A percentile compares a stretch with the other conserved stretches of the same genome.
These are phyloP conservation scores for Boletellus ananas DNA, from an alignment of 768 basidiomycete genomes.

Conservation along the genomic window DNA sequence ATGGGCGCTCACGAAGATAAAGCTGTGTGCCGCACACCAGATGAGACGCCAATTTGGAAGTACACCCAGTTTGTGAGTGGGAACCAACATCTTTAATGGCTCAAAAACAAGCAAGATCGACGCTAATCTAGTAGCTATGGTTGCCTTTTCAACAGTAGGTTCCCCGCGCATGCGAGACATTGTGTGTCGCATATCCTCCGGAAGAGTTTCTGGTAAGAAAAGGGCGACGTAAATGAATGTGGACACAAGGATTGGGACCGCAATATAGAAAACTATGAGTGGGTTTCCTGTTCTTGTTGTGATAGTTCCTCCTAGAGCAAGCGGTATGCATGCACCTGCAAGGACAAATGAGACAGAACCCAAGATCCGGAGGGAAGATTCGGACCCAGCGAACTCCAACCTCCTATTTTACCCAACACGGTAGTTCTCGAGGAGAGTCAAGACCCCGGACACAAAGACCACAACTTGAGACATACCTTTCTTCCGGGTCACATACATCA, in stretches of 20 bases:
- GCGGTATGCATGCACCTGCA: constrained; percentile 26
- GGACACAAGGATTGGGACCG: constrained; percentile 9
- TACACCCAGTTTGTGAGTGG: constrained; percentile 15
- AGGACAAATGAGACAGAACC: not conserved
- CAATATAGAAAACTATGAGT: constrained; percentile 21
- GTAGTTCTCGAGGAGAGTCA: constrained; percentile 21
- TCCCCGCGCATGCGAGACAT: constrained; percentile 8
- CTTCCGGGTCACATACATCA: constrained; percentile 23
- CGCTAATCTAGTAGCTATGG: not conserved
- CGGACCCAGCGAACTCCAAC: constrained; percentile 30
- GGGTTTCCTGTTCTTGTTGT: constrained; percentile 25
- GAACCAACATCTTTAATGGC: constrained; percentile 23
- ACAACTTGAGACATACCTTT: constrained; percentile 13
- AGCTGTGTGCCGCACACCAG: constrained; percentile 26
- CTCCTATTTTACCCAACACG: constrained; percentile 23
- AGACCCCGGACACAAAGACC: not conserved
- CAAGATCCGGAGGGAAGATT: not conserved
- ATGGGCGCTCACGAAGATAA: constrained; percentile 18
- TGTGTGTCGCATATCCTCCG: constrained; percentile 20
- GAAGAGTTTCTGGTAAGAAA: constrained; percentile 31
- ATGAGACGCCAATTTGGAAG: constrained; percentile 28
- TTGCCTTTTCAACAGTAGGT: not conserved
- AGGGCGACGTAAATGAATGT: constrained; percentile 21
- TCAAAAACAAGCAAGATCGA: constrained; percentile 16
- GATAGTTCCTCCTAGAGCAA: constrained; percentile 27